A percentile compares a stretch with the other conserved stretches of the same genome.
Conservation (phyloP, 2,329 filamentous ascomycete genomes). For the Fusarium verrucosum region DNA sequence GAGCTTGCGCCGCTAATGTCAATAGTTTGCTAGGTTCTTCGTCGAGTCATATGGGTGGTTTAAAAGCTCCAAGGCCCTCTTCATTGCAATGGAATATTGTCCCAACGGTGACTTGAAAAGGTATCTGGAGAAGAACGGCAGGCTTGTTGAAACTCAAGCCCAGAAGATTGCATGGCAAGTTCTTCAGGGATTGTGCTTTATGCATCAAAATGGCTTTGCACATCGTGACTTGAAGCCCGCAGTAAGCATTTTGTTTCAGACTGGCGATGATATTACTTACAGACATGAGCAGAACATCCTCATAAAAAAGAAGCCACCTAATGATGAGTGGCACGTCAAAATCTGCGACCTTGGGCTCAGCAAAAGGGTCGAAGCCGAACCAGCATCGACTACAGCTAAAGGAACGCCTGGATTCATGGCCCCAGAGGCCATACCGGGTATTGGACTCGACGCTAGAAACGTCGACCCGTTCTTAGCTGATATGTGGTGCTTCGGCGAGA, state of each 20-base stretch:
- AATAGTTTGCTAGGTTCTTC: not conserved
- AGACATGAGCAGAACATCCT: too few relatives aligned
- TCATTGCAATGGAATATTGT: not conserved
- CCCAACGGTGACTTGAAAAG: not conserved
- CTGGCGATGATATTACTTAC: too few relatives aligned
- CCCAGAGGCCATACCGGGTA: too few relatives aligned
- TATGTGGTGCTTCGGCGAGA: not conserved
- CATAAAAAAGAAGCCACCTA: not conserved
- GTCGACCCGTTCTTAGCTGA: not conserved
- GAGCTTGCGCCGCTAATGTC: not conserved
- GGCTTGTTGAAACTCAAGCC: too few relatives aligned
- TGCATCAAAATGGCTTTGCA: not conserved
- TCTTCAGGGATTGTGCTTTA: not conserved
- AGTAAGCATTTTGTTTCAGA: not conserved
- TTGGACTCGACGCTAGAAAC: too few relatives aligned
- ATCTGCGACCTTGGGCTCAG: not conserved
- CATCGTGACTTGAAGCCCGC: constrained; percentile 2
- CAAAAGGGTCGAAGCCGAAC: not conserved
- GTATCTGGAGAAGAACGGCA: not conserved
- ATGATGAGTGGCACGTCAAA: not conserved
- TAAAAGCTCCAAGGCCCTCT: not conserved
- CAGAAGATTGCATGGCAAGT: not conserved
- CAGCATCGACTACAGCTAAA: not conserved
- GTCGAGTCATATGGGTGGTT: not conserved
- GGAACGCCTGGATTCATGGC: too few relatives aligned